phyloP scores from a whole-genome alignment of 768 basidiomycete genomes.

The Clavulina sp. region DNA sequence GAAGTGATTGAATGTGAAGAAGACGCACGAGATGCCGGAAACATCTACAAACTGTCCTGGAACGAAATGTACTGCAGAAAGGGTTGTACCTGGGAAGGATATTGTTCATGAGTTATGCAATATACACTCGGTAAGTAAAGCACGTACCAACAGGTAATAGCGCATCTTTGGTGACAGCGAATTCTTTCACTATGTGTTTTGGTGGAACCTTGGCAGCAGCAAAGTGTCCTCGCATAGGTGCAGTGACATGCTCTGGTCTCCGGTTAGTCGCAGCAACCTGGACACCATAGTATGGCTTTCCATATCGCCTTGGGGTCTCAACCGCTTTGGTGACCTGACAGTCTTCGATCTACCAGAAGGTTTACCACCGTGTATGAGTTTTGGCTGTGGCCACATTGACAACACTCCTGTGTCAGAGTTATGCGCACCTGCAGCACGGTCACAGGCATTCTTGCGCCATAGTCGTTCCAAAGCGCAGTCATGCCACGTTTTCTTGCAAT shows the following conservation, averaged over 20 bases:
- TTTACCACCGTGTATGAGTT: slow-evolving; percentile 10
- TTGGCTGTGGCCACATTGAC: slow-evolving; percentile 2
- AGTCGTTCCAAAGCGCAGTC: slow-evolving; percentile 83
- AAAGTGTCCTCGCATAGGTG: slow-evolving; percentile 82
- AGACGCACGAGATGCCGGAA: slow-evolving; percentile 68
- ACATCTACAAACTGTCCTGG: slow-evolving; percentile 95
- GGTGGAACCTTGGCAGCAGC: slow-evolving; percentile 60
- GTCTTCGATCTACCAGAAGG: slow-evolving; percentile 46
- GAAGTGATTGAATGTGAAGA: background rate
- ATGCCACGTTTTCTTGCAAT: slow-evolving; percentile 94
- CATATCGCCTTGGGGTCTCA: slow-evolving; percentile 41
- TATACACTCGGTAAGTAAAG: slow-evolving; percentile 1
- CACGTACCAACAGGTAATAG: slow-evolving; percentile 72
- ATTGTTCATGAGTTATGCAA: background rate
- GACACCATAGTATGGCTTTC: slow-evolving; percentile 73
- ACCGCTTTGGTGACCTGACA: slow-evolving; percentile 80
- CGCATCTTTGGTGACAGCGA: slow-evolving; percentile 75
- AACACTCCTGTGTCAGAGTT: too few species aligned
- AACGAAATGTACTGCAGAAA: slow-evolving; percentile 89
- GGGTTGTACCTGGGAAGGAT: slow-evolving; percentile 45
- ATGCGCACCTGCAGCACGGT: slow-evolving; percentile 84
- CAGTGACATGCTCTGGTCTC: slow-evolving; percentile 49
- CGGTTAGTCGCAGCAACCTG: slow-evolving; percentile 78
- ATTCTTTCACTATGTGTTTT: slow-evolving; percentile 76
- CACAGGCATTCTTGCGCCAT: slow-evolving; percentile 74